These are phyloP conservation scores for Citrus reticulata DNA, from an alignment of 345 rosid species.

Conservation along the genomic window DNA sequence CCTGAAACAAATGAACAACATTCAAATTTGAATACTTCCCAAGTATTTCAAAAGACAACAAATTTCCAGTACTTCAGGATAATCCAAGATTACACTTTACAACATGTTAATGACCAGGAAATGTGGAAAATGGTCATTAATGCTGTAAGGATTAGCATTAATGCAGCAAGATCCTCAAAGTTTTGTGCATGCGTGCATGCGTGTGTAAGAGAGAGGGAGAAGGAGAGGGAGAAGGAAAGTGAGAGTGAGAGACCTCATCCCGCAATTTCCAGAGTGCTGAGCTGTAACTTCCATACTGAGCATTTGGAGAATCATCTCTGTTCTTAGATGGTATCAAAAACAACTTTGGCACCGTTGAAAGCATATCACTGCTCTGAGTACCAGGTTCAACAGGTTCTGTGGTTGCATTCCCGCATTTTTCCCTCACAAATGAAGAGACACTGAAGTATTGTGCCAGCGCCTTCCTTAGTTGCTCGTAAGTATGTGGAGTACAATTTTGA, in stretches of 20 bases:
- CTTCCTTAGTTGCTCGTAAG: constrained; percentile 33
- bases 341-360: constrained; percentile 27
- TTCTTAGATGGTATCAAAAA: constrained; percentile 49
- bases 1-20: constrained; percentile 31
- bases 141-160: not conserved
- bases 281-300: constrained; percentile 48
- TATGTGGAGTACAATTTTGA: constrained; percentile 40
- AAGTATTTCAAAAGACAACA: not conserved
- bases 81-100: not conserved
- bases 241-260: constrained; percentile 45
- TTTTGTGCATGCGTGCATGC: not conserved
- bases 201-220: not conserved
- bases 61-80: not conserved
- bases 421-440: constrained; percentile 49
- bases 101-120: not conserved
- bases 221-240: not conserved
- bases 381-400: constrained; percentile 10
- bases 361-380: constrained; percentile 15
- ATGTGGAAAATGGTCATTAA: not conserved
- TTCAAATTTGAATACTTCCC: not conserved
- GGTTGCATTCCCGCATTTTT: constrained; percentile 27
- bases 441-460: constrained; percentile 45
- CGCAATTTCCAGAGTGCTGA: constrained; percentile 50
- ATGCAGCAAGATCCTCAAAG: not conserved
- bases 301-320: constrained; percentile 41